Evolutionary conservation across 2,329 filamentous ascomycete genomes (phyloP).

Genomic region (Aspergillus jensenii): DNA sequence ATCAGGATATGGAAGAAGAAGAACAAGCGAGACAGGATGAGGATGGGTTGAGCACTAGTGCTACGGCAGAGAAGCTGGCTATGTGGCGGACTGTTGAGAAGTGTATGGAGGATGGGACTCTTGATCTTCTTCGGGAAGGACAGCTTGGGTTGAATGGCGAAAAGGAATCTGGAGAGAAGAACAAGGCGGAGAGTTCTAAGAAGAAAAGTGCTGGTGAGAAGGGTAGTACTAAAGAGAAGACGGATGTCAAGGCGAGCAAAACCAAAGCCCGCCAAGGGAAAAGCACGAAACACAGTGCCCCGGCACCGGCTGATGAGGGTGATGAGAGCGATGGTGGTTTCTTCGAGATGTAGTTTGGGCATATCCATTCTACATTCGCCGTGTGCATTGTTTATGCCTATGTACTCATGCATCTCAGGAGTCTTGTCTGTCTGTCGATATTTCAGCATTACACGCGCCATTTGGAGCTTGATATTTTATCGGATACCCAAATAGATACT

Average conservation of each 20-base stretch:
- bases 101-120: constrained; percentile 43
- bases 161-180: constrained; percentile 9
- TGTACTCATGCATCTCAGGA: constrained; percentile 19
- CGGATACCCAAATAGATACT: constrained; percentile 20
- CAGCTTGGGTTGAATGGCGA: constrained; percentile 29
- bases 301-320: constrained; percentile 12
- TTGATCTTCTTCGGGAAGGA: constrained; percentile 44
- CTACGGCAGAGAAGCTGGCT: constrained; percentile 34
- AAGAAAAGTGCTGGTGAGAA: constrained; percentile 10
- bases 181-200: not conserved
- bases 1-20: constrained; percentile 18
- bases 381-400: not conserved
- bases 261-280: constrained; percentile 5
- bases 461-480: not conserved
- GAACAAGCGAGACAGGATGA: constrained; percentile 17
- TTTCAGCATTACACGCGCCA: constrained; percentile 2
- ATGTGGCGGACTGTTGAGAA: constrained; percentile 48
- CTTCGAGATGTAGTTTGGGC: constrained; percentile 32
- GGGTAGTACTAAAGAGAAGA: constrained; percentile 10
- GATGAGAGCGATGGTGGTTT: constrained; percentile 43
- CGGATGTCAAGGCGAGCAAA: constrained; percentile 11
- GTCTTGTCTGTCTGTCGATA: constrained; percentile 7
- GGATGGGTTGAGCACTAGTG: constrained; percentile 19
- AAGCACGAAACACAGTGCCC: constrained; percentile 1
- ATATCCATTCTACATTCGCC: not conserved